Evolutionary conservation across 2,329 filamentous ascomycete species (phyloP).

Genomic region (Aphanocladium album): DNA sequence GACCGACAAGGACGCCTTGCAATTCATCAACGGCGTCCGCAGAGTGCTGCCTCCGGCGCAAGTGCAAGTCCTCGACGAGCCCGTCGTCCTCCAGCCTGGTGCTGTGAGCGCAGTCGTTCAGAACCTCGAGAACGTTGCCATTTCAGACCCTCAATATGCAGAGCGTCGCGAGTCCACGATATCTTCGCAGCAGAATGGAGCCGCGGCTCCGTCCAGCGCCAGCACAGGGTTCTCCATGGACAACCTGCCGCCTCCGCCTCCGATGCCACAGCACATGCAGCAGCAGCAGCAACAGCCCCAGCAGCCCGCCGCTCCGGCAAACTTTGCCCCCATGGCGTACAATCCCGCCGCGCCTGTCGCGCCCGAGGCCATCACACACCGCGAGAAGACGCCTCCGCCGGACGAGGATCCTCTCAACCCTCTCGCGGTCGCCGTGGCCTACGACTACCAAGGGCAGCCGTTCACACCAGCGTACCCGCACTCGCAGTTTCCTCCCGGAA

Average conservation of each 20-base stretch:
- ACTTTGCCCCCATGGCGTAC: constrained; percentile 64
- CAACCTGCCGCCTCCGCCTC: constrained; percentile 19
- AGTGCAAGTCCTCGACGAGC: constrained; percentile 61
- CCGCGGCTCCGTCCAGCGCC: constrained; percentile 18
- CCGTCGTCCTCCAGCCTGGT: constrained; percentile 38
- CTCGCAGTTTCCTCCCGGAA: constrained; percentile 39
- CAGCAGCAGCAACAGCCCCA: constrained; percentile 23
- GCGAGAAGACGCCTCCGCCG: constrained; percentile 77
- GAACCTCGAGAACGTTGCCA: constrained; percentile 65
- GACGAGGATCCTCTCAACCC: constrained; percentile 58
- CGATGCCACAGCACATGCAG: constrained; percentile 28
- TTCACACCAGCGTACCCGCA: constrained; percentile 49
- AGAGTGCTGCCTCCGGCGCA: constrained; percentile 58
- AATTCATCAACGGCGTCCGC: constrained; percentile 64
- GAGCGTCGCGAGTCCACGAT: constrained; percentile 19
- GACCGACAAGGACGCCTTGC: constrained; percentile 65
- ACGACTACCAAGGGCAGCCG: constrained; percentile 50
- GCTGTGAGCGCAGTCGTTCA: constrained; percentile 67
- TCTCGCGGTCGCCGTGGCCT: constrained; percentile 51
- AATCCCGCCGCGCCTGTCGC: constrained; percentile 75
- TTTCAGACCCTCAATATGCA: constrained; percentile 52
- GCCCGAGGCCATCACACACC: constrained; percentile 64
- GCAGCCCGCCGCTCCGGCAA: constrained; percentile 21
- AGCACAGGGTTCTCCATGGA: constrained; percentile 12
- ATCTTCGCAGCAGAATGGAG: constrained; percentile 17